These are phyloP conservation scores for Vararia minispora DNA, from an alignment of 768 basidiomycete genomes.

Conservation along the genomic window DNA sequence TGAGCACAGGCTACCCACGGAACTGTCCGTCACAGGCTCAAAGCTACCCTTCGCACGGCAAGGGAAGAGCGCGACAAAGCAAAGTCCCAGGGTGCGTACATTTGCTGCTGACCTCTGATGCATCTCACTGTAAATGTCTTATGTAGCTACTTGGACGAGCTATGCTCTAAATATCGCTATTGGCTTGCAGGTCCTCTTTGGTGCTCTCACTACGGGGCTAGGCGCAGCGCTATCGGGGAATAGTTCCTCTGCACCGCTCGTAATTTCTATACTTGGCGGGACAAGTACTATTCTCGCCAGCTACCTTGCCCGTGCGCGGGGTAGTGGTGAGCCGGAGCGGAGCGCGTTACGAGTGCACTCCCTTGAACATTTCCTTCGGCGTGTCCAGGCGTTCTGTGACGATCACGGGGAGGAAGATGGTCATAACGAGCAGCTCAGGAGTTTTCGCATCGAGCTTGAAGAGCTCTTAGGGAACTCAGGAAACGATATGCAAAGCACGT, in stretches of 20 bases:
- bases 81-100: slow-evolving; percentile 1
- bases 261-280: slow-evolving; percentile 37
- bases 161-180: slow-evolving; percentile 17
- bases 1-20: too few relatives aligned
- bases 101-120: not conserved
- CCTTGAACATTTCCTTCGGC: slow-evolving; percentile 57
- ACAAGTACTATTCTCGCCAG: slow-evolving; percentile 57
- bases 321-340: slow-evolving; percentile 61
- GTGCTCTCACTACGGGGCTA: slow-evolving; percentile 19
- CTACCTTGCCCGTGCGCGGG: slow-evolving; percentile 59
- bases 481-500: too few relatives aligned
- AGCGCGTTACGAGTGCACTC: slow-evolving; percentile 45
- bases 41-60: too few relatives aligned
- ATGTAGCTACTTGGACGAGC: slow-evolving; percentile 10
- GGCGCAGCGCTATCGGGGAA: slow-evolving; percentile 17
- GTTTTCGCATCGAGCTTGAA: too few relatives aligned
- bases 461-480: too few relatives aligned
- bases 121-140: not conserved
- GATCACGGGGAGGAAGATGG: slow-evolving; percentile 36
- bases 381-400: slow-evolving; percentile 43
- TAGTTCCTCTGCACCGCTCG: too few relatives aligned
- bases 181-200: slow-evolving; percentile 19
- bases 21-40: too few relatives aligned
- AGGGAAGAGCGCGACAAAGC: not conserved
- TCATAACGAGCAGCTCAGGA: too few relatives aligned